Conservation (phyloP, 148 eudicot genomes). For the Silene uniflora region DNA sequence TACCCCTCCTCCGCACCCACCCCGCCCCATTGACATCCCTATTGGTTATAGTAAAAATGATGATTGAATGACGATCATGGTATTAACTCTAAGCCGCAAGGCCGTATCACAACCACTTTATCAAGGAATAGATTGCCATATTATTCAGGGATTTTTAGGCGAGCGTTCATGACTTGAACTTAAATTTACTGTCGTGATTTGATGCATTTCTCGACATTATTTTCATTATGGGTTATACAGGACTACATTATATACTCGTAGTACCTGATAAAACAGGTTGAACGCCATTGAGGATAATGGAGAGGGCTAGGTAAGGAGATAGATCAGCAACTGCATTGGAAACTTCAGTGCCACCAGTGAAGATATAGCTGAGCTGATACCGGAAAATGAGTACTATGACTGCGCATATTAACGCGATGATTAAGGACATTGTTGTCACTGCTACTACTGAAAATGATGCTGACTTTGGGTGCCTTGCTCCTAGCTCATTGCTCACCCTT, state of each 20-base stretch:
- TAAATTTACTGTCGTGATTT: too few relatives aligned
- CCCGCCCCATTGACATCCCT: too few relatives aligned
- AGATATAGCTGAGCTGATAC: constrained; percentile 43
- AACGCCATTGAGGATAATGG: constrained; percentile 48
- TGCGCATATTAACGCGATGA: constrained; percentile 30
- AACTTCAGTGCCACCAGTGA: constrained; percentile 45
- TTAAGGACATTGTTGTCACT: constrained; percentile 33
- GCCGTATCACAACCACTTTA: too few relatives aligned
- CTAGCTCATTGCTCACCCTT: constrained; percentile 63
- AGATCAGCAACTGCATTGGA: constrained; percentile 53
- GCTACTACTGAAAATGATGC: constrained; percentile 53
- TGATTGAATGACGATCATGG: too few relatives aligned
- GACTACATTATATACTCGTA: too few relatives aligned
- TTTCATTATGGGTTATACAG: background rate
- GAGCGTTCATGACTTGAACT: too few relatives aligned
- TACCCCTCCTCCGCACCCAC: too few relatives aligned
- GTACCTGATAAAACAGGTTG: constrained; percentile 62
- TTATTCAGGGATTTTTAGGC: rapidly evolving
- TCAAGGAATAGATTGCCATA: too few relatives aligned
- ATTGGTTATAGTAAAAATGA: too few relatives aligned
- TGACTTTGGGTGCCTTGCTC: constrained; percentile 54
- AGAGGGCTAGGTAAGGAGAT: constrained; percentile 40
- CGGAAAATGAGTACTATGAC: constrained; percentile 37
- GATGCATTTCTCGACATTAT: too few relatives aligned
- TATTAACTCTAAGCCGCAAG: too few relatives aligned